Evolutionary conservation across 2,329 filamentous ascomycete species (phyloP), one percentile per base, ranked within the genome.

Genomic region (Sporothrix curviconia): DNA sequence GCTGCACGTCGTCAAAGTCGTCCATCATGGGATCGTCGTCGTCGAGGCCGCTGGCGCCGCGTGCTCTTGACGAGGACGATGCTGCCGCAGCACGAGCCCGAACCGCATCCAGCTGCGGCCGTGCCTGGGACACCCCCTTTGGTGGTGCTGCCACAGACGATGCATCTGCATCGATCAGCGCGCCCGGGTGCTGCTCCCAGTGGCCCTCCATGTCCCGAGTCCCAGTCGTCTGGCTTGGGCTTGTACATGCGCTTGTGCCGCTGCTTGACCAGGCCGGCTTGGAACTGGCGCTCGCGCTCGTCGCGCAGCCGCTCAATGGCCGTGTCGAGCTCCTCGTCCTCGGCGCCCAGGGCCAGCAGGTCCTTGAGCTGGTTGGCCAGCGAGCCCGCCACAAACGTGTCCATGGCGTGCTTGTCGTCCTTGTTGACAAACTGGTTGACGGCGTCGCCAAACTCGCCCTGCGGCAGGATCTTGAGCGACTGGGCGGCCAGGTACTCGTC

Each of bases 371-470:
- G 87, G 22, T 79, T 83, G 2, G 82, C 78, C 2, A 92, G 74
- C 14, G 86, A 87, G 32, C 90, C 85, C 22, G 80, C 82, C 9
- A 92, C 85, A 64, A 92, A 92, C 43, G 84, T 76, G 66, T 92
- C 85, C 85, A 97, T 90, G 3, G 90, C 90, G 65, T 94, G 86
- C 68, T 92, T 95, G 74, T 99, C 94, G 63, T 96, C 90, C 64
- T 97, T 97, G 69, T 92, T 86, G 25, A 99, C 90, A 65, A 94
- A 99, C 60, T 95, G 89, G 47, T 85, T 86, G 5, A 99, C 90
- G 0, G 94, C 94, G 66, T 97, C 92, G 15, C 91, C 89, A 66
- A 99, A 96, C 0, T 87, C 88, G 30, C 92, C 94, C 66, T 96
- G 90, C 0, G 94, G 94, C 0, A 99, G 78, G 50, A 99, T 94